Conservation (phyloP, 192 early-diverging fungal genomes). For the Paraglomus brasilianum region DNA sequence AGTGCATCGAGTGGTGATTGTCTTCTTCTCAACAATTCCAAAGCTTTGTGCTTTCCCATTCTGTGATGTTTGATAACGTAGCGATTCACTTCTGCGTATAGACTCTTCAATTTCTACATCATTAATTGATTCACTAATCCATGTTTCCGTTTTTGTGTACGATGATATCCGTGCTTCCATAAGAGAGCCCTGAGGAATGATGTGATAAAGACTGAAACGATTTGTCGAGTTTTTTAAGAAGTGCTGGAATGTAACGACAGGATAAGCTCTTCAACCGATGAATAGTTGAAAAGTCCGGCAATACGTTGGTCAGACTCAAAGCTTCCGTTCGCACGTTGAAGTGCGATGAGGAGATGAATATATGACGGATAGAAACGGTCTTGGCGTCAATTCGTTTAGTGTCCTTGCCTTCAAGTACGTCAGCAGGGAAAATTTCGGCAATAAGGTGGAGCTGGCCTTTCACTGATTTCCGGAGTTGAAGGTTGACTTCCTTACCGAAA, state of each 20-base stretch:
- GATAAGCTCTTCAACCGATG: too few relatives aligned
- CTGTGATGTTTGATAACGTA: neutral
- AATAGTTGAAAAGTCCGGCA: too few relatives aligned
- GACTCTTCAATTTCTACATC: slow-evolving; percentile 22
- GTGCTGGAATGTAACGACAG: too few relatives aligned
- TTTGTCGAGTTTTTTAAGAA: too few relatives aligned
- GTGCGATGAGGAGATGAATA: too few relatives aligned
- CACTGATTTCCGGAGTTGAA: slow-evolving; percentile 44
- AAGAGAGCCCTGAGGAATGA: slow-evolving; percentile 24
- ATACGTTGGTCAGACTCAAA: too few relatives aligned
- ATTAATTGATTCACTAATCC: slow-evolving; percentile 9
- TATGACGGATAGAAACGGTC: too few relatives aligned
- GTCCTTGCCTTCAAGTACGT: too few relatives aligned
- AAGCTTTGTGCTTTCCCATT: slow-evolving; percentile 9
- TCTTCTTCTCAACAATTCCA: neutral
- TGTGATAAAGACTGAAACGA: slow-evolving; percentile 9
- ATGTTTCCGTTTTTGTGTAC: slow-evolving; percentile 6
- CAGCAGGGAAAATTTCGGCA: slow-evolving; percentile 54
- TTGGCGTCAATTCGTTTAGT: too few relatives aligned
- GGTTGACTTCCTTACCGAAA: neutral
- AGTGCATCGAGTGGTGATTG: slow-evolving; percentile 6
- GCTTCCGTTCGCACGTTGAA: too few relatives aligned
- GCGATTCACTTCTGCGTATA: too few relatives aligned
- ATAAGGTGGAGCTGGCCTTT: slow-evolving; percentile 61
- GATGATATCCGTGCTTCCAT: slow-evolving; percentile 8